Conservation (phyloP, 345 rosid genomes). For the Aegle marmelos region DNA sequence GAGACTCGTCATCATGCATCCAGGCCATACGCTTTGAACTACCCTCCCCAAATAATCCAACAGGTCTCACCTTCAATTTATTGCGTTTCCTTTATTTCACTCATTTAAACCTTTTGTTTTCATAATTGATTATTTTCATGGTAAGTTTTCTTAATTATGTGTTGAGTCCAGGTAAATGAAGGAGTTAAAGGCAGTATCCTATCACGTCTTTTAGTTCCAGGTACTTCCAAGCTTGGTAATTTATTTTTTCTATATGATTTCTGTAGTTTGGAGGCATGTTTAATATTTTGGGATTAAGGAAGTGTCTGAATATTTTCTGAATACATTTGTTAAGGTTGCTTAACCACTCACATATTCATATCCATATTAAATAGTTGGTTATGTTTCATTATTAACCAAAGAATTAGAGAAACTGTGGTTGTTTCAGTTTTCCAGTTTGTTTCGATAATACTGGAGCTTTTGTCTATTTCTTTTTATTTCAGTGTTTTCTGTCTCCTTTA, state of each 20-base stretch:
- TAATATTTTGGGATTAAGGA: not conserved
- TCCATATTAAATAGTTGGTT: not conserved
- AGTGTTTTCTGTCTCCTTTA: no score
- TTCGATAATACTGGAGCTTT: not conserved
- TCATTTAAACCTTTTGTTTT: not conserved
- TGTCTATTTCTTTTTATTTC: not conserved
- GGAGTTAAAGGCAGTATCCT: constrained; percentile 47
- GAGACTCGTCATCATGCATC: constrained; percentile 73
- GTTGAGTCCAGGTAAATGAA: constrained; percentile 38
- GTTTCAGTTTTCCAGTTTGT: not conserved
- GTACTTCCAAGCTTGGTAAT: constrained; percentile 12
- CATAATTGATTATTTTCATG: not conserved
- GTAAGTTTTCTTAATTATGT: not conserved
- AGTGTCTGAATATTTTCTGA: not conserved
- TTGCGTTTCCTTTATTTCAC: not conserved
- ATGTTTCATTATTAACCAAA: not conserved
- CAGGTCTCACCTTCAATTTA: constrained; percentile 33
- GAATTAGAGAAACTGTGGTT: not conserved
- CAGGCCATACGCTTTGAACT: constrained; percentile 52
- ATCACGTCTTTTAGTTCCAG: constrained; percentile 52
- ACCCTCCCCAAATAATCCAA: constrained; percentile 56
- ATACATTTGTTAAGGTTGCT: not conserved
- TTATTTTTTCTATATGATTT: not conserved
- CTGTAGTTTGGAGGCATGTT: not conserved
- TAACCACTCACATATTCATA: not conserved